Evolutionary conservation across 495 filamentous ascomycete genomes (phyloP).

Genomic region (Hyphodiscus hymeniophilus): DNA sequence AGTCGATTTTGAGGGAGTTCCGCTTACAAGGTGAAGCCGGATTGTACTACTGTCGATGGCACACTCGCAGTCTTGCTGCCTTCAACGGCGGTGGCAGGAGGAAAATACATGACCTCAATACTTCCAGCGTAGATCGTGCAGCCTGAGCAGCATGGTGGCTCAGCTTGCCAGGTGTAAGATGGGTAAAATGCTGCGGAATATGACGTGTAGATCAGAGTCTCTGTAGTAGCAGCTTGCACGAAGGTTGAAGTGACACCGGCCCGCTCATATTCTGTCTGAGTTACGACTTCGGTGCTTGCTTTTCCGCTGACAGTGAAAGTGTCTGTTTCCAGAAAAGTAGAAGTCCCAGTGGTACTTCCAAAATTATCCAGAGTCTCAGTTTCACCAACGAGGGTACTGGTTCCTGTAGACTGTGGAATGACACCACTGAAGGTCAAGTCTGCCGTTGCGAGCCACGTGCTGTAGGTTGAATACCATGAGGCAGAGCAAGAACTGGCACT

Average conservation of each 20-base stretch:
- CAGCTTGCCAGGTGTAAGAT: background rate
- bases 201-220: background rate
- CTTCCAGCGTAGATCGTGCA: background rate
- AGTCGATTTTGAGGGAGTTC: background rate
- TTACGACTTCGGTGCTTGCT: too few relatives aligned
- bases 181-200: background rate
- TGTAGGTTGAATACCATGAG: too few relatives aligned
- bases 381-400: background rate
- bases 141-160: background rate
- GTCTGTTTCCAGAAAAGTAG: too few relatives aligned
- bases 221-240: background rate
- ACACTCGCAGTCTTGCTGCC: background rate
- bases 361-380: too few relatives aligned
- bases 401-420: background rate
- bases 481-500: too few relatives aligned
- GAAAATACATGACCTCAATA: background rate
- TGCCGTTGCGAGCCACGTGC: too few relatives aligned
- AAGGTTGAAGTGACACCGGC: background rate
- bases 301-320: too few relatives aligned
- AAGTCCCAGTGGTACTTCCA: too few relatives aligned
- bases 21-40: background rate
- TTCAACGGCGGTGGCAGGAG: background rate
- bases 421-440: background rate
- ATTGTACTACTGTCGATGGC: background rate
- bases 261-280: too few relatives aligned